Conservation (phyloP, 257 asterid species). For the Schizonepeta tenuifolia region DNA sequence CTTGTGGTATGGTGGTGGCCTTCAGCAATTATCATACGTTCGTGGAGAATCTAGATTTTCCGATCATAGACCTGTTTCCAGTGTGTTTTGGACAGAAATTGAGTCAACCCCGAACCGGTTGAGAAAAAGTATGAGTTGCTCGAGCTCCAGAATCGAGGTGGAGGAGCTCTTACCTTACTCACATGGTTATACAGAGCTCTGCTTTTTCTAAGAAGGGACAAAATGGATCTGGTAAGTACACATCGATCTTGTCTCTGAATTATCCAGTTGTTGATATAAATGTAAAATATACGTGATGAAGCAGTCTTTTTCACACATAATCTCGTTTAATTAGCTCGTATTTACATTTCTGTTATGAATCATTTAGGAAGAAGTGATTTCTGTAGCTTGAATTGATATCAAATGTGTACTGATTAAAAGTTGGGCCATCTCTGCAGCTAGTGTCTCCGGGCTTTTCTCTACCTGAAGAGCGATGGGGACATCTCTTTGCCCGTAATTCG, state of each 20-base stretch:
- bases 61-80: conserved; percentile 95
- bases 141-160: conserved; percentile 83
- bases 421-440: conserved; percentile 29
- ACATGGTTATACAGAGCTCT: conserved; percentile 93
- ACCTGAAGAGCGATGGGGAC: conserved; percentile 62
- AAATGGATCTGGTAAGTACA: conserved; percentile 37
- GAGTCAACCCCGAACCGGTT: conserved; percentile 87
- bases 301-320: not conserved
- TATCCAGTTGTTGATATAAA: not conserved
- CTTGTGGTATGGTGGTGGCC: conserved; percentile 88
- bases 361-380: not conserved
- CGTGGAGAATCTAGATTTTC: conserved; percentile 96
- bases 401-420: conserved; percentile 22
- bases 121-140: conserved; percentile 89
- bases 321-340: not conserved
- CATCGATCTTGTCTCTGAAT: not conserved
- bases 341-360: not conserved
- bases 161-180: conserved; percentile 93
- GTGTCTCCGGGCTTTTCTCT: conserved; percentile 39
- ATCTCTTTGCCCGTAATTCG: conserved; percentile 54
- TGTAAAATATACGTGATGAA: not conserved
- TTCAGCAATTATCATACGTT: conserved; percentile 81
- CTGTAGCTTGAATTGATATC: not conserved
- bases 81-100: conserved; percentile 92
- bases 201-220: conserved; percentile 64